Evolutionary conservation across 2,329 filamentous ascomycete genomes (phyloP).

Genomic region (Penicillium sp.): DNA sequence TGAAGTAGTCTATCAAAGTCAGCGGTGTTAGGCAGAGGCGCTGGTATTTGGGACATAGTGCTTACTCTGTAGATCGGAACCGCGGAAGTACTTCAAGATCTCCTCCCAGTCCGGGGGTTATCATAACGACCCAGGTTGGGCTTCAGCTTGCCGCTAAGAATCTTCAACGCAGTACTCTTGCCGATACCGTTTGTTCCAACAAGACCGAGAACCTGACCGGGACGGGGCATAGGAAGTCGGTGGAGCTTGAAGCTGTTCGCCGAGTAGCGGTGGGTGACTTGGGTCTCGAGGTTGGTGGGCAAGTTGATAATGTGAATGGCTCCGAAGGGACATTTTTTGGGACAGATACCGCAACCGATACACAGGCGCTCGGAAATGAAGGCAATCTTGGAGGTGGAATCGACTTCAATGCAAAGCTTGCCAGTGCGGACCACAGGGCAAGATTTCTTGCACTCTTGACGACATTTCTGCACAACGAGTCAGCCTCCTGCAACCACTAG

Average conservation of each 20-base stretch:
- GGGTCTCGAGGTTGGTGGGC: constrained; percentile 96
- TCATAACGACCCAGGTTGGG: constrained; percentile 93
- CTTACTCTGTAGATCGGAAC: constrained; percentile 93
- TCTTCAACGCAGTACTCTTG: constrained; percentile 99
- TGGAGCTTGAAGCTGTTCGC: constrained; percentile 99
- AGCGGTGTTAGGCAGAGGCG: neutral
- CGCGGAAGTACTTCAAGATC: constrained; percentile 96
- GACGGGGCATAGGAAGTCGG: constrained; percentile 89
- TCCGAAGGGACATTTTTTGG: constrained; percentile 97
- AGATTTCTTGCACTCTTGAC: constrained; percentile 98
- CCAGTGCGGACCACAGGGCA: constrained; percentile 96
- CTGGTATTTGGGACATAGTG: neutral
- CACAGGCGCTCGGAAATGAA: constrained; percentile 96
- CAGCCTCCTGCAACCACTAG: constrained; percentile 16
- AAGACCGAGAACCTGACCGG: constrained; percentile 90
- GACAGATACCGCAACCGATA: constrained; percentile 98
- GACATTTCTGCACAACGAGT: constrained; percentile 69
- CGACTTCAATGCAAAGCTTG: constrained; percentile 96
- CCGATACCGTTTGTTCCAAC: constrained; percentile 99
- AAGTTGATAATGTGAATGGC: constrained; percentile 99
- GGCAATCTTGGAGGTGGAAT: constrained; percentile 81
- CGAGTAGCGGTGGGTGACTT: constrained; percentile 97
- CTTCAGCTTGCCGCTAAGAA: constrained; percentile 97
- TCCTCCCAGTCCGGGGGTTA: constrained; percentile 99
- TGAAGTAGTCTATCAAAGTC: constrained; percentile 76